A percentile compares a stretch with the other conserved stretches of the same genome.
Evolutionary conservation across 148 eudicot species (phyloP).

Genomic region (Rhododendron griersonianum): DNA sequence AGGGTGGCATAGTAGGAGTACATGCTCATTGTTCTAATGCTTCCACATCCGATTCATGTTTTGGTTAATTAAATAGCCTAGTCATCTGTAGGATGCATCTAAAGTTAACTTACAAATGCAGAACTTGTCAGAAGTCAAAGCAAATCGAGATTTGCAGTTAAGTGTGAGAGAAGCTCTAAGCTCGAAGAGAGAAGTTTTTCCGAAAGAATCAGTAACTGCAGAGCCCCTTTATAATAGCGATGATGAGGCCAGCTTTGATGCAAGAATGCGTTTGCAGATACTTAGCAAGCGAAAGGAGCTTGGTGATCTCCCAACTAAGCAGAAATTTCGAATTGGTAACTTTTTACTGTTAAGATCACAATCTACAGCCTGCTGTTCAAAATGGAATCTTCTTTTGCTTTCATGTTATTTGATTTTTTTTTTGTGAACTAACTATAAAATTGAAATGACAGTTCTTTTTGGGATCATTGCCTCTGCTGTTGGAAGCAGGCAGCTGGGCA

Average conservation of each 20-base stretch:
- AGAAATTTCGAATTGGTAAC: slow-evolving; percentile 53
- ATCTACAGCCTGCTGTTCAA: neutral
- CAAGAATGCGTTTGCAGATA: slow-evolving; percentile 84
- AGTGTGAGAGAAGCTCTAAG: slow-evolving; percentile 71
- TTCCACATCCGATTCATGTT: neutral
- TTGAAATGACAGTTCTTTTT: neutral
- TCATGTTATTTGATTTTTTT: neutral
- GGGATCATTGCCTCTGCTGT: neutral
- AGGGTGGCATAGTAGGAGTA: neutral
- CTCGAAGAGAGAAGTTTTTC: slow-evolving; percentile 56
- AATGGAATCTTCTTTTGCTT: neutral
- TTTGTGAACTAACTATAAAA: neutral
- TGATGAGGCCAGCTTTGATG: slow-evolving; percentile 72
- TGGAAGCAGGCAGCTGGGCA: neutral
- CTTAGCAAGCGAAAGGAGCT: slow-evolving; percentile 62
- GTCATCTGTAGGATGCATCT: slow-evolving; percentile 5
- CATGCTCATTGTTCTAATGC: neutral
- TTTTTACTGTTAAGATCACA: neutral
- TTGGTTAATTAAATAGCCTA: neutral
- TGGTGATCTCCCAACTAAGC: slow-evolving; percentile 59
- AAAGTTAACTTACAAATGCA: slow-evolving; percentile 23
- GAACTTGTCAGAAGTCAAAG: slow-evolving; percentile 48
- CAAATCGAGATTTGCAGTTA: slow-evolving; percentile 49
- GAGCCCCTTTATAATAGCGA: slow-evolving; percentile 46
- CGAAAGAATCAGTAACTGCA: slow-evolving; percentile 32